These are phyloP conservation scores for Gilbertella persicaria DNA, from an alignment of 371 early-diverging fungal species.

Conservation along the genomic window DNA sequence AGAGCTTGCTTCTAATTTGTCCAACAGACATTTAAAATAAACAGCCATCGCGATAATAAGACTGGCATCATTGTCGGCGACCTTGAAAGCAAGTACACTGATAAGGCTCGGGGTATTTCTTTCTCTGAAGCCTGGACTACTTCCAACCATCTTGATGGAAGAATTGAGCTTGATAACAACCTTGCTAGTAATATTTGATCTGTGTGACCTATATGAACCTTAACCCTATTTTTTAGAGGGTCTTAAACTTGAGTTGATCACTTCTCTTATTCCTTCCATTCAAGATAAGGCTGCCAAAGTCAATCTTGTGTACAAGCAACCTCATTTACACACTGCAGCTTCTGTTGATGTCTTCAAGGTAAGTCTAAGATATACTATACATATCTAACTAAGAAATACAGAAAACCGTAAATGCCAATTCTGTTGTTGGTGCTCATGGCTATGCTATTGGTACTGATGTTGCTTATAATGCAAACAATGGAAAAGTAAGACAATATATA, in stretches of 20 bases:
- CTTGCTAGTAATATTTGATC: conserved; percentile 72
- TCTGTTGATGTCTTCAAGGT: conserved; percentile 52
- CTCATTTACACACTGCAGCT: conserved; percentile 50
- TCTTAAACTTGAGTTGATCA: conserved; percentile 47
- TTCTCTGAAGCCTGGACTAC: conserved; percentile 96
- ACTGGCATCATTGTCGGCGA: conserved; percentile 92
- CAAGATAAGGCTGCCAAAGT: conserved; percentile 51
- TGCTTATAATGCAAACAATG: conserved; percentile 86
- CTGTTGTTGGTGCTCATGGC: conserved; percentile 74
- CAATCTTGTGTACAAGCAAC: conserved; percentile 48
- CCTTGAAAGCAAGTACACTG: conserved; percentile 94
- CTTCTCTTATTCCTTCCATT: conserved; percentile 47
- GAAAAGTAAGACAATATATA: conserved; percentile 50
- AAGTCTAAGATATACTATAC: too few species aligned
- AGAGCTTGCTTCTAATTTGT: not conserved
- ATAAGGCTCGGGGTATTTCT: conserved; percentile 89
- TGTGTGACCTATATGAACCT: not conserved
- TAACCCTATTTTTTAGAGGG: conserved; percentile 30
- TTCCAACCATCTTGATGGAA: conserved; percentile 85
- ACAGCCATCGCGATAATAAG: conserved; percentile 92
- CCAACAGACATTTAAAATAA: conserved; percentile 89
- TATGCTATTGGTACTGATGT: conserved; percentile 91
- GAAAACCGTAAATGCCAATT: conserved; percentile 51
- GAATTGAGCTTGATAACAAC: conserved; percentile 93
- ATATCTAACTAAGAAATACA: too few species aligned